A percentile compares a stretch with the other conserved stretches of the same genome.
phyloP scores from a whole-genome alignment of 164 flowering plant species.

The Vitis rupestris region DNA sequence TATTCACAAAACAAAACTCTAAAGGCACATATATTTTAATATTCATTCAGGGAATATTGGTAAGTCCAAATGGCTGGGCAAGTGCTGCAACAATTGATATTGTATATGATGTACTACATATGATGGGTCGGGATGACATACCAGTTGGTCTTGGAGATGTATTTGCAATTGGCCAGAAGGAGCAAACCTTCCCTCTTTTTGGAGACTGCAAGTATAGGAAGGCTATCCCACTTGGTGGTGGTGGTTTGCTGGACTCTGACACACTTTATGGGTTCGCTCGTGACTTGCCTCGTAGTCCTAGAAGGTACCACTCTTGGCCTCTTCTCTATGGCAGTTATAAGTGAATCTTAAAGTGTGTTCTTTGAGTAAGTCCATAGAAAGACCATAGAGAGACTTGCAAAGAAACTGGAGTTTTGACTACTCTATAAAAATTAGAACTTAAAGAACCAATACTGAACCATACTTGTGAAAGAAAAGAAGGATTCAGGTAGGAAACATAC shows the following conservation, averaged over 20 bases:
- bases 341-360: too few relatives aligned
- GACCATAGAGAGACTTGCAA: too few relatives aligned
- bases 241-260: constrained; percentile 90
- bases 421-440: too few relatives aligned
- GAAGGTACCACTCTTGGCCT: constrained; percentile 49
- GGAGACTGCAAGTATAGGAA: constrained; percentile 81
- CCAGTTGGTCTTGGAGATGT: constrained; percentile 87
- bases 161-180: constrained; percentile 59
- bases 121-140: constrained; percentile 99
- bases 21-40: background rate
- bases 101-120: constrained; percentile 84
- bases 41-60: constrained; percentile 63
- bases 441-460: too few relatives aligned
- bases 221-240: constrained; percentile 86
- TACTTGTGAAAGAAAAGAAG: too few relatives aligned
- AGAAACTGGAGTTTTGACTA: too few relatives aligned
- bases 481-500: too few relatives aligned
- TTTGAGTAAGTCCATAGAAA: too few relatives aligned
- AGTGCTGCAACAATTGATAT: constrained; percentile 92
- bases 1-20: too few relatives aligned
- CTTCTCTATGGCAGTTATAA: too few relatives aligned
- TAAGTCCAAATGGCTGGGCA: constrained; percentile 95
- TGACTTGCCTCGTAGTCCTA: constrained; percentile 75
- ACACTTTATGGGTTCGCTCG: constrained; percentile 90
- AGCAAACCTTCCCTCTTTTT: constrained; percentile 43